Conservation (phyloP, 768 basidiomycete genomes). For the Naganishia friedmannii region DNA sequence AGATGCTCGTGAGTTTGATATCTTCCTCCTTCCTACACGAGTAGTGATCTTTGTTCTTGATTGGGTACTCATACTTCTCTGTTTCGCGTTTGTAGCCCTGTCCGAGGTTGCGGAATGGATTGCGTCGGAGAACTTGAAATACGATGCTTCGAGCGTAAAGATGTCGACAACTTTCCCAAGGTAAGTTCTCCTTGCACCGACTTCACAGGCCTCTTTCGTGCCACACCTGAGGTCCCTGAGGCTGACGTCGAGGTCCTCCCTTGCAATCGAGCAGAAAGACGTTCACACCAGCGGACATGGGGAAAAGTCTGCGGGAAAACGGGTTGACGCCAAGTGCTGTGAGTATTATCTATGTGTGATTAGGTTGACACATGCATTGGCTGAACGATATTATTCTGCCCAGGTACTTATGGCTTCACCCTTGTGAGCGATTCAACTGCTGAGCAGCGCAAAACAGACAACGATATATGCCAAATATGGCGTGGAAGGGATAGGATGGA, state of each 20-base stretch:
- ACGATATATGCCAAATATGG: background rate
- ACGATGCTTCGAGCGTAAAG: slow-evolving; percentile 73
- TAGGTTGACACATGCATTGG: background rate
- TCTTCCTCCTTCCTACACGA: background rate
- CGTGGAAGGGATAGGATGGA: background rate
- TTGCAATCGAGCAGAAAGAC: slow-evolving; percentile 63
- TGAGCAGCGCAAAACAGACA: background rate
- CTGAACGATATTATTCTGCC: background rate
- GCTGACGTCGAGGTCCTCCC: too few species aligned
- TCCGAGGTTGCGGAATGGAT: slow-evolving; percentile 82
- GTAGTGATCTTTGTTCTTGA: background rate
- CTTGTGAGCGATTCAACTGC: background rate
- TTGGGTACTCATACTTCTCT: background rate
- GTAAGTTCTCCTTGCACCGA: slow-evolving; percentile 53
- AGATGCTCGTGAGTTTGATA: slow-evolving; percentile 41
- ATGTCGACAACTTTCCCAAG: slow-evolving; percentile 82
- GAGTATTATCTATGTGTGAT: background rate
- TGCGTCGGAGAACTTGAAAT: slow-evolving; percentile 66
- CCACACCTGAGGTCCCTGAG: background rate
- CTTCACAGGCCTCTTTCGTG: background rate
- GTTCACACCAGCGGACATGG: slow-evolving; percentile 69
- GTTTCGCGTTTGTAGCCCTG: slow-evolving; percentile 59
- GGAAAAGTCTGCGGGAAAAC: slow-evolving; percentile 74
- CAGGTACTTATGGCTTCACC: background rate
- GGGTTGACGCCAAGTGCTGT: slow-evolving; percentile 90